Evolutionary conservation across 306 rosid genomes (phyloP).

Genomic region (Hippophae rhamnoides): DNA sequence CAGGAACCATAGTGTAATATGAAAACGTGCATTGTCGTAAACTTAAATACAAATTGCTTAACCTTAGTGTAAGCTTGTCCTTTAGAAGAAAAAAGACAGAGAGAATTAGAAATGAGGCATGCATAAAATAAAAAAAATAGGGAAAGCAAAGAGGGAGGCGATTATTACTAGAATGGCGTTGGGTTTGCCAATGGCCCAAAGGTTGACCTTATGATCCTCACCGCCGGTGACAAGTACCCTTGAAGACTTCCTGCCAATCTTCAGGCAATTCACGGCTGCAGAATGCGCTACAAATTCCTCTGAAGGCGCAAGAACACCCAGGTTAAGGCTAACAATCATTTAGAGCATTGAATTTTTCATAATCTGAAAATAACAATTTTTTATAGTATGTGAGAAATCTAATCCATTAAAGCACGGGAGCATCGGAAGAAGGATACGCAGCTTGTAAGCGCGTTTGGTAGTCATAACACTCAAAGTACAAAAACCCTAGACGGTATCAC

Average conservation of each 20-base stretch:
- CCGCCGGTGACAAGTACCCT: conserved; percentile 99
- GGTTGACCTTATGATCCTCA: conserved; percentile 98
- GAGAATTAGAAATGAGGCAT: not conserved
- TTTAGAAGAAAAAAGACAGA: not conserved
- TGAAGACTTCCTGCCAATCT: conserved; percentile 86
- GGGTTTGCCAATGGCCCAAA: conserved; percentile 99
- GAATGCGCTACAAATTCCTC: conserved; percentile 99
- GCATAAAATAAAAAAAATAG: not conserved
- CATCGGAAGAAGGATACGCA: conserved; percentile 69
- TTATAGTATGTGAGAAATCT: not conserved
- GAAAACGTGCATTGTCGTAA: not conserved
- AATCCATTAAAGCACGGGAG: not conserved
- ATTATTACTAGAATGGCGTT: conserved; percentile 72
- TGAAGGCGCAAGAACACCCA: conserved; percentile 19
- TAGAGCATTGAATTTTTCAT: not conserved
- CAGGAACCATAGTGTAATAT: not conserved
- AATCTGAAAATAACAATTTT: not conserved
- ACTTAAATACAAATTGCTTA: no score
- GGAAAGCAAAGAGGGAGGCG: conserved; percentile 5
- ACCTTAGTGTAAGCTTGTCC: not conserved
- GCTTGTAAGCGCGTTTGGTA: conserved; percentile 98
- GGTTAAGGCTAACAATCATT: conserved; percentile 49
- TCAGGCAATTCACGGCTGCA: conserved; percentile 89
- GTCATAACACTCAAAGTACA: conserved; percentile 38
- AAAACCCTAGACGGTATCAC: conserved; percentile 30